Evolutionary conservation across 495 filamentous ascomycete genomes (phyloP).

Genomic region (Thermothielavioides terrestris): DNA sequence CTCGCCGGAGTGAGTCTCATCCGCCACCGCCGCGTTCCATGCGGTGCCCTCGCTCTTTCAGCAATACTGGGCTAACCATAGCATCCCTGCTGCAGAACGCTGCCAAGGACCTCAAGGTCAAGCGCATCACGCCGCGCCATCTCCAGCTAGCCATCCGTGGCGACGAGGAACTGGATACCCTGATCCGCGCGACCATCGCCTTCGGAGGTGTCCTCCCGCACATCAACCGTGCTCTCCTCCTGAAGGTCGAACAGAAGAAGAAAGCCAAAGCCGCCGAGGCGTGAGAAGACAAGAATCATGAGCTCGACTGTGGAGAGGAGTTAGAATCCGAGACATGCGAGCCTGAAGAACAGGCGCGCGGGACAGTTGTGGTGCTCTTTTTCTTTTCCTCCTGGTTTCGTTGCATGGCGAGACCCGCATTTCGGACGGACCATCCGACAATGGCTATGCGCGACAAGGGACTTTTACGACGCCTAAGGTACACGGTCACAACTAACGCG

Average conservation of each 20-base stretch:
- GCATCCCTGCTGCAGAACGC: constrained; percentile 55
- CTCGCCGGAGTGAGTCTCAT: constrained; percentile 64
- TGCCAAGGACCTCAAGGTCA: constrained; percentile 98
- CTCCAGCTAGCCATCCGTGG: constrained; percentile 96
- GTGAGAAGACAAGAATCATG: constrained; percentile 15
- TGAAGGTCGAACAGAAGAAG: constrained; percentile 99
- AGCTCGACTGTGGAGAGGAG: neutral
- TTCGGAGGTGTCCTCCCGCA: constrained; percentile 97
- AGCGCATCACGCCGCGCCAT: constrained; percentile 98
- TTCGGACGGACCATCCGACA: neutral
- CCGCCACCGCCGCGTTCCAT: neutral
- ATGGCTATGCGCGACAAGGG: neutral
- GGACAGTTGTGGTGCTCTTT: neutral
- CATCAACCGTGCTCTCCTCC: constrained; percentile 93
- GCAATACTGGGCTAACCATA: constrained; percentile 2
- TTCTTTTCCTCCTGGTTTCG: constrained; percentile 5
- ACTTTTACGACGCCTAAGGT: neutral
- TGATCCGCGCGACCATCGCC: constrained; percentile 96
- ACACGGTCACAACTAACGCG: neutral
- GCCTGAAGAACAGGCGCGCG: neutral
- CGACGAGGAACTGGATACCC: constrained; percentile 94
- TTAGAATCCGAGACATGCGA: no score
- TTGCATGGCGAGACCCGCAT: constrained; percentile 2
- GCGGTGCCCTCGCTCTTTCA: constrained; percentile 6
- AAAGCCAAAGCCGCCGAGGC: constrained; percentile 64